These are phyloP conservation scores for Phytophthora sp. DNA, from an alignment of 352 stramenopile genomes.

Conservation along the genomic window DNA sequence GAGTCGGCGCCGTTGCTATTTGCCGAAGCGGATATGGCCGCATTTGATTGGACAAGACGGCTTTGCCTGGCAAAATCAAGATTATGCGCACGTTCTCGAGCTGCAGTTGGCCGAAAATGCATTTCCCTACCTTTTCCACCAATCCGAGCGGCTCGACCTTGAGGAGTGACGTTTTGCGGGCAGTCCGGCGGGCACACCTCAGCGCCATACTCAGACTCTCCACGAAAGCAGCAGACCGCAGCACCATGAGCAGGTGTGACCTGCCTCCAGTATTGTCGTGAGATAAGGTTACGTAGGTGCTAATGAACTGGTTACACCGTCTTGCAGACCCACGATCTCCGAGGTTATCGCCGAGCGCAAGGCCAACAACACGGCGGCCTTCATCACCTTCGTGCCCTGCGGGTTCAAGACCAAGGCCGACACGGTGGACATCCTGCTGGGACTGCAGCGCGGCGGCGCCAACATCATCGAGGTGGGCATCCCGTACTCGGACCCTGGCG, in stretches of 20 bases:
- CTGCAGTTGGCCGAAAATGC: conserved; percentile 25
- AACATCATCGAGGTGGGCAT: conserved; percentile 97
- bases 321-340: conserved; percentile 63
- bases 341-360: conserved; percentile 75
- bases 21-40: no score
- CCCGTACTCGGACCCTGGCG: conserved; percentile 98
- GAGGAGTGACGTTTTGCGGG: conserved; percentile 1
- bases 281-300: no score
- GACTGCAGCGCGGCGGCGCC: conserved; percentile 95
- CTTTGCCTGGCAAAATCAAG: conserved; percentile 18
- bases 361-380: conserved; percentile 85
- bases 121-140: conserved; percentile 5
- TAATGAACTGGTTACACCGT: no score
- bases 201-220: conserved; percentile 24
- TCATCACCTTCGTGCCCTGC: conserved; percentile 97
- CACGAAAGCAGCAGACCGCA: conserved; percentile 26
- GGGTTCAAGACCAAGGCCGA: conserved; percentile 94
- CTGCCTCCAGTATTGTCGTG: no score
- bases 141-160: conserved; percentile 1
- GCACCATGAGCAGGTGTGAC: conserved; percentile 35
- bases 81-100: conserved; percentile 28
- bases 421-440: conserved; percentile 96
- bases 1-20: no score
- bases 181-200: no score
- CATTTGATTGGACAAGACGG: conserved; percentile 18